Evolutionary conservation across 305 asterid species (phyloP).

Genomic region (Fraxinus velutina): DNA sequence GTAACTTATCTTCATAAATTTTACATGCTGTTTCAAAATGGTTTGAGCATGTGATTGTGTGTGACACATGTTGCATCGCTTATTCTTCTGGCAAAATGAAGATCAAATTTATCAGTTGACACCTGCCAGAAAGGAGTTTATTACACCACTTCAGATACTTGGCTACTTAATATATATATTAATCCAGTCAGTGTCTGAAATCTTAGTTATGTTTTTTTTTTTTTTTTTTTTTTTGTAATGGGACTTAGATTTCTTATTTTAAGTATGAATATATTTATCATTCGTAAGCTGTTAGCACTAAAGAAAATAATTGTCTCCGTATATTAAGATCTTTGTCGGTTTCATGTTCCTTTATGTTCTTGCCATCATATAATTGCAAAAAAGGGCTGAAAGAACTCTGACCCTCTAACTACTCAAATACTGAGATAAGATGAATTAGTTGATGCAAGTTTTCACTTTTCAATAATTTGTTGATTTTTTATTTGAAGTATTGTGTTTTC

Average conservation of each 20-base stretch:
- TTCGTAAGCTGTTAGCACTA: background rate
- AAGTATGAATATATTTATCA: background rate
- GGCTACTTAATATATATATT: background rate
- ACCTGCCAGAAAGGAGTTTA: background rate
- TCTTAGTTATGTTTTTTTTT: background rate
- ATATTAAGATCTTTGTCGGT: background rate
- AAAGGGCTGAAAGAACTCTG: background rate
- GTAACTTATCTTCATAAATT: background rate
- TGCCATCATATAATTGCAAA: background rate
- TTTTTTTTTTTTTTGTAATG: background rate
- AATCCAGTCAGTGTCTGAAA: background rate
- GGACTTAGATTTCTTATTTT: background rate
- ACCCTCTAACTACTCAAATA: background rate
- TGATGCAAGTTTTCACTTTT: background rate
- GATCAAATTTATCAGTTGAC: background rate
- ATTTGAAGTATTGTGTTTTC: background rate
- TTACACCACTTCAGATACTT: background rate
- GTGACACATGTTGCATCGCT: background rate
- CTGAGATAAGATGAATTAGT: background rate
- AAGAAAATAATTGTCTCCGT: background rate
- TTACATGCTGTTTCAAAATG: background rate
- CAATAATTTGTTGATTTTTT: background rate
- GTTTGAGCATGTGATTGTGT: background rate
- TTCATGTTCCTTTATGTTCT: background rate
- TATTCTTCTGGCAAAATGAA: conserved; percentile 1